Base-by-base conservation (phyloP, 306 rosid genomes). In the Datisca glomerata region DNA sequence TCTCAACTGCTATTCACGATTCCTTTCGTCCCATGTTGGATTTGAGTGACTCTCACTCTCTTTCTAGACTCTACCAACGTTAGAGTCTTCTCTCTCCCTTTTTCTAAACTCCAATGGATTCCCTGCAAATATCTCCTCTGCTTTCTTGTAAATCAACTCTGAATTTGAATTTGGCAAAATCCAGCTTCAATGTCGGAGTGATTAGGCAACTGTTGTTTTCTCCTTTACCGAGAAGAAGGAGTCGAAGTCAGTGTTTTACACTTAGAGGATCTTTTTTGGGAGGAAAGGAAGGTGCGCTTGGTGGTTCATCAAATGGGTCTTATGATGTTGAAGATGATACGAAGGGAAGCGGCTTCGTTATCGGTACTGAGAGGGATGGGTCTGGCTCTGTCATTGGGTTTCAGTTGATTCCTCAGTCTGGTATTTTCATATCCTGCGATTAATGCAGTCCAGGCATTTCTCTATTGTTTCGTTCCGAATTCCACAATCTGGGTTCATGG, bases 331-430 rank as follows among this genome's bases (percentile, higher is more conserved):
- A 67, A 35, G 67, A 72, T 0, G 50, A 18, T 8, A 7, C 19
- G 4, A 55, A 50, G 13, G 51, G 47, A 3, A 47, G 28, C 0
- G 64, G 67, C 60, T 61, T 56, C 6, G 4, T 54, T 6, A 31
- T 82, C 18, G 57, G 74, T 0, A 20, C 52, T 8, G 77, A 74
- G 60, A 53, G 23, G 1, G 94, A 78, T 24, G 69, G 2, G 12
- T 63, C 68, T 45, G 85, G 81, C 41, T 47, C 65, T 36, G 48
- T 74, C 10, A 27, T 78, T 21, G 85, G 76, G 12, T 71, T 78
- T 57, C 57, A 59, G 4, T 67, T 82, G 60, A 31, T 45, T 52
- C 61, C 71, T 18, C 44, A 54, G 0, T 33, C 76, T 18, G 83
- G 93, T 73, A 24, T 12, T 17, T 44, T 6, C 18, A 7, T 24